Base-by-base conservation (phyloP, 306 rosid genomes). In the Arachis hypogaea region DNA sequence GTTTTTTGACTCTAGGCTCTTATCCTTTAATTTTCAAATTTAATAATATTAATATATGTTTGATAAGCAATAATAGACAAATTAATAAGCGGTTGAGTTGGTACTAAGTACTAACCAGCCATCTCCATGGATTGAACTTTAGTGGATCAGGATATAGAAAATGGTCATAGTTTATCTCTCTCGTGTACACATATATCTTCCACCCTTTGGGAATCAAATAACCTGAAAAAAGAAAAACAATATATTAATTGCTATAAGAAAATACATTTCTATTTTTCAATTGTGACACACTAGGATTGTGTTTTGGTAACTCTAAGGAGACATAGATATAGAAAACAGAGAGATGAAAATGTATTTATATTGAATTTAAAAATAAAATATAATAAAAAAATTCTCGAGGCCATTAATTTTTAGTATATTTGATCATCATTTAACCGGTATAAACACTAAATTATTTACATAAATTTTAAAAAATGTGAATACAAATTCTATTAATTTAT, bases 91-190 rank as follows among this genome's bases (percentile, higher is more conserved):
- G 50, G 7, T 10, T 22, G 4, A 6, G 72, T 1, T 44, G 43
- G 11, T 41, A 30, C 36, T 42, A 7, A 7, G 69, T 7, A 82
- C 91, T 61, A 61, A 94, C 98, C 97, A 95, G 69, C 98, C 98
- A 95, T 86, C 99, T 88, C 99, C 99, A 92, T 40, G 99, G 99
- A 73, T 95, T 87, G 76, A 95, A 95, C 68, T 77, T 72, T 3
- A 85, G 82, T 7, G 99, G 99, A 5, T 95, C 99, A 5, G 98
- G 82, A 79, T 95, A 95, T 43, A 87, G 77, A 79, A 78, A 82
- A 10, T 78, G 84, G 68, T 90, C 93, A 75, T 95, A 95, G 66
- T 95, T 95, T 29, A 82, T 87, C 84, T 95, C 99, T 66, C 99
- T 88, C 36, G 99, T 95, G 16, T 92, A 95, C 11, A 95, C 97